Conservation (phyloP, 2,329 filamentous ascomycete genomes). For the Stromatinia cepivora region DNA sequence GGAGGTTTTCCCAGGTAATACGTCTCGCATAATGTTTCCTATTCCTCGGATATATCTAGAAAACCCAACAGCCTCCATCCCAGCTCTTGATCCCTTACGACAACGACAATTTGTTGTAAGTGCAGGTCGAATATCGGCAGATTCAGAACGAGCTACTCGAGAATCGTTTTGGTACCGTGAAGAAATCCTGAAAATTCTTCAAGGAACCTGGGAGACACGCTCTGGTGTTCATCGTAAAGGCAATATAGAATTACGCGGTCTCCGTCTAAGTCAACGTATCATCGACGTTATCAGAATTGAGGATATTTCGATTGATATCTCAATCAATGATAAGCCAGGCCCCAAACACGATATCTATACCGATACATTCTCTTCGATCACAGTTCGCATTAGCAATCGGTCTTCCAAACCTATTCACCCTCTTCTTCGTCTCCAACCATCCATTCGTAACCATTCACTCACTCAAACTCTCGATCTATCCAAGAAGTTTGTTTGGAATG, state of each 20-base stretch:
- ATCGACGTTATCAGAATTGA: conserved; percentile 80
- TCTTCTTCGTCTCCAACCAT: conserved; percentile 74
- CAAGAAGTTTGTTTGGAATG: conserved; percentile 81
- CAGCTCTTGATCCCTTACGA: conserved; percentile 75
- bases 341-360: conserved; percentile 42
- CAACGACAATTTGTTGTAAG: conserved; percentile 92
- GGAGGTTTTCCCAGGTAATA: conserved; percentile 65
- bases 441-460: conserved; percentile 63
- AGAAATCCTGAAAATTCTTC: conserved; percentile 69
- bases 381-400: conserved; percentile 72
- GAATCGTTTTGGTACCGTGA: conserved; percentile 93
- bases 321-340: conserved; percentile 44
- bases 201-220: conserved; percentile 67
- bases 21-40: conserved; percentile 73
- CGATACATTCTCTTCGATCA: conserved; percentile 69
- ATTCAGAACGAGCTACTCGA: conserved; percentile 72
- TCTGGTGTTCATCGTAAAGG: conserved; percentile 58
- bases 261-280: conserved; percentile 75
- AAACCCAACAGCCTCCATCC: conserved; percentile 76
- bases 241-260: conserved; percentile 71
- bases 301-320: conserved; percentile 69
- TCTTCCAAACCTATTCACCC: conserved; percentile 67
- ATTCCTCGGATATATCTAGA: conserved; percentile 73
- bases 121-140: conserved; percentile 73
- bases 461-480: conserved; percentile 77